Evolutionary conservation across 2,329 filamentous ascomycete species (phyloP), one percentile per base, ranked within the genome.

Genomic region (Proliferodiscus dingleyae): DNA sequence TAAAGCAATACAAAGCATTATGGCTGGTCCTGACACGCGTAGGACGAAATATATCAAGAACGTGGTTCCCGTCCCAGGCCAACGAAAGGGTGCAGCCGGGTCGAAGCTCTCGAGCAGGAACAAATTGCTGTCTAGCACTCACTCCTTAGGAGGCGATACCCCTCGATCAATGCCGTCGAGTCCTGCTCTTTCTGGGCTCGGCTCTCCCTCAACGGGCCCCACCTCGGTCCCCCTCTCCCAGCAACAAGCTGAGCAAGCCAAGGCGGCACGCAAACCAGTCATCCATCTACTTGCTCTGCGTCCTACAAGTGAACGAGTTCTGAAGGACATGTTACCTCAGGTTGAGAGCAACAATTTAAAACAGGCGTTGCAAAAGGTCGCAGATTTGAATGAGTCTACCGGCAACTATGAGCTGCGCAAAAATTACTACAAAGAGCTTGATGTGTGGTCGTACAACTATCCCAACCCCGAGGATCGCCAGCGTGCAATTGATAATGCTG

Each of bases 381-480:
- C 77, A 23, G 73, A 77, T 46, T 71, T 71, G 43, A 69, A 74
- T 46, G 51, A 68, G 4, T 62, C 67, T 2, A 66, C 66, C 4
- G 70, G 75, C 49, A 78, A 71, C 53, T 84, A 75, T 71, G 64
- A 68, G 26, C 64, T 83, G 54, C 72, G 74, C 50, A 79, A 77
- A 64, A 65, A 69, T 19, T 77, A 72, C 51, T 84, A 75, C 73
- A 81, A 75, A 62, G 80, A 84, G 52, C 69, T 84, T 11, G 79
- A 84, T 53, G 76, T 82, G 18, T 84, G 76, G 72, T 74, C 71
- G 46, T 81, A 81, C 60, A 66, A 74, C 22, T 84, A 83, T 57
- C 67, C 69, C 36, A 68, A 62, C 29, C 64, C 71, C 15, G 71
- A 75, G 24, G 72, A 80, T 49, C 74, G 80, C 23, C 70, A 87